Percentiles rank a stretch among this genome's conserved stretches.
These are phyloP conservation scores for Candida ponderosae DNA, from an alignment of 805 yeast species.

Conservation along the genomic window DNA sequence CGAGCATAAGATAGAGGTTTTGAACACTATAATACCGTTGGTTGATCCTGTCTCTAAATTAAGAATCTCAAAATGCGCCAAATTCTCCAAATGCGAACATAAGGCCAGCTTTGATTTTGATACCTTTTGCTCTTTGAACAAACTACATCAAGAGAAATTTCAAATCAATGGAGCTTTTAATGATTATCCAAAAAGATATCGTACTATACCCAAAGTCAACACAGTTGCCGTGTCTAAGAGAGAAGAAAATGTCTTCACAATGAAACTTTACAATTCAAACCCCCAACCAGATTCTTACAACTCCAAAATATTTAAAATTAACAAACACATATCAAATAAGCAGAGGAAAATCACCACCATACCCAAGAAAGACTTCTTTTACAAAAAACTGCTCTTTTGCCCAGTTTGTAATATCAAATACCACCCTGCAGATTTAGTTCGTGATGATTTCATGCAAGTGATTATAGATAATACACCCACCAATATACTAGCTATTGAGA, in stretches of 20 bases:
- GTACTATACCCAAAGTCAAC: not conserved
- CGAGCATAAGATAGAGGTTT: conserved; percentile 10
- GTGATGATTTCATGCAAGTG: conserved; percentile 13
- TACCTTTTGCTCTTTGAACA: conserved; percentile 3
- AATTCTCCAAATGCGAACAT: conserved; percentile 9
- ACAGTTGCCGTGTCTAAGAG: not conserved
- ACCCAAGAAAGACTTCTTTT: conserved; percentile 2
- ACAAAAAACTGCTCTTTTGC: conserved; percentile 3
- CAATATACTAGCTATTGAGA: conserved; percentile 4
- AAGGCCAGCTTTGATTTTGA: conserved; percentile 9
- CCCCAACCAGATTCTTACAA: not conserved
- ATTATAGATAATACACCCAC: conserved; percentile 3
- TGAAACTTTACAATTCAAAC: not conserved
- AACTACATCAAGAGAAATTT: conserved; percentile 3
- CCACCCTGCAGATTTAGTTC: conserved; percentile 7
- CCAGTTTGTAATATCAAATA: conserved; percentile 12
- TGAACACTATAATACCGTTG: conserved; percentile 7
- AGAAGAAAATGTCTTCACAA: not conserved
- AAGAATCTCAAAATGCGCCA: conserved; percentile 9
- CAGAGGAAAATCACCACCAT: conserved; percentile 3
- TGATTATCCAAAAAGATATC: not conserved
- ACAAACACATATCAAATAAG: not conserved
- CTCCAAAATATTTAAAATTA: not conserved
- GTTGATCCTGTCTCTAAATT: conserved; percentile 10
- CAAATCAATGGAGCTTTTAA: not conserved